Conservation (phyloP, 192 early-diverging fungal genomes). For the Podila clonocystis region DNA sequence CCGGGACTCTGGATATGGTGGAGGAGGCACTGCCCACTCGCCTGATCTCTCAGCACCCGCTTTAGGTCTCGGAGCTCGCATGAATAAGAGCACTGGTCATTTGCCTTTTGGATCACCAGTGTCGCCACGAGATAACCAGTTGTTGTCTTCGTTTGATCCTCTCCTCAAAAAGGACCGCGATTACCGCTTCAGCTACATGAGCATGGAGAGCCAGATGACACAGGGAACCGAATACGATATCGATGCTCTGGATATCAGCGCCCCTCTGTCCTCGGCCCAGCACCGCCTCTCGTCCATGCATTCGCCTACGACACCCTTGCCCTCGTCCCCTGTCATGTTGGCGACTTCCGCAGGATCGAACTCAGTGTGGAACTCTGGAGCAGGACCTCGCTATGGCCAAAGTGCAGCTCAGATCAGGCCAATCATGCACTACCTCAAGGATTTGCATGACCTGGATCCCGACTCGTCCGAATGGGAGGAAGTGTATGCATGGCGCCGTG, state of each 20-base stretch:
- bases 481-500: slow-evolving; percentile 47
- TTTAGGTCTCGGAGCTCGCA: slow-evolving; percentile 22
- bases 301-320: slow-evolving; percentile 43
- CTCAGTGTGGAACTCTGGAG: slow-evolving; percentile 12
- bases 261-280: background rate
- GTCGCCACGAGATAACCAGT: background rate
- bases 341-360: background rate
- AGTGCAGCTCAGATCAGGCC: slow-evolving; percentile 24
- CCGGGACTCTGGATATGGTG: slow-evolving; percentile 41
- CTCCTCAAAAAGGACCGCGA: slow-evolving; percentile 14
- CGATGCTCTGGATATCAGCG: slow-evolving; percentile 19
- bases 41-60: slow-evolving; percentile 2
- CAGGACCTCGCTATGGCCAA: slow-evolving; percentile 17
- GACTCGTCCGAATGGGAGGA: slow-evolving; percentile 53
- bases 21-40: background rate
- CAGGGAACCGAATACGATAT: slow-evolving; percentile 34
- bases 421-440: slow-evolving; percentile 63
- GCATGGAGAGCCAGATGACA: slow-evolving; percentile 40
- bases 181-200: slow-evolving; percentile 36
- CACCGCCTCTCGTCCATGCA: slow-evolving; percentile 40
- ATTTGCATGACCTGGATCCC: slow-evolving; percentile 68
- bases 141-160: slow-evolving; percentile 27
- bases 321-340: slow-evolving; percentile 34
- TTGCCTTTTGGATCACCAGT: slow-evolving; percentile 20
- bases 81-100: slow-evolving; percentile 48